Evolutionary conservation across 257 asterid genomes (phyloP), one percentile per base, ranked within the genome.

Genomic region (Capsicum baccatum): DNA sequence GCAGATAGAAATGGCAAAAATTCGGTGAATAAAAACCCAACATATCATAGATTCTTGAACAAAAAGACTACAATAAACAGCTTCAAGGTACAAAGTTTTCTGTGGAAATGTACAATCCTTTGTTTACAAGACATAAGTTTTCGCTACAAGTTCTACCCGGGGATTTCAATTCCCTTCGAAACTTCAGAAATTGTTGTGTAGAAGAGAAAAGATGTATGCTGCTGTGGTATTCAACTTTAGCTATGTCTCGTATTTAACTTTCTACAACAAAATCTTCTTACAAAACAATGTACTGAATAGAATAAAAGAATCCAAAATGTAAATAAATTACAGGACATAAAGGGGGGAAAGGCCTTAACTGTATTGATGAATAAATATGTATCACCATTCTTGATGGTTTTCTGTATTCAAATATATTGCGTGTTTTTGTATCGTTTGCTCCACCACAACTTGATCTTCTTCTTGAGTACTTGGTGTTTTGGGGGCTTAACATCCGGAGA

Each of bases 251-350:
- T 82, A 79, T 79, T 83, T 21, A 63, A 50, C 74, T 50, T 64
- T 80, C 12, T 21, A 35, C 48, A 35, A 82, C 60, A 10, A 54
- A 84, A 86, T 84, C 86, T 86, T 86, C 88, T 85, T 87, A 87
- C 89, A 73, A 89, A 89, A 85, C 84, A 88, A 89, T 86, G 83
- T 74, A 83, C 79, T 80, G 47, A 69, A 84, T 85, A 86, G 52
- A 84, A 82, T 58, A 17, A 88, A 86, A 79, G 89, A 88, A 88
- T 86, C 84, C 87, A 48, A 76, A 39, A 76, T 44, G 79, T 42
- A 37, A 79, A 16, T 52, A 58, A 87, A 64, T 71, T 67, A 69
- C 56, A 60, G 33, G 79, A 81, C 79, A 26, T 19, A 73, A 76
- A 80, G 50, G 56, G 74, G 70, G 67, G 68, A 62, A 19, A 14